These are phyloP conservation scores for Phialocephala subalpina DNA, from an alignment of 2,329 filamentous ascomycete species.

Conservation along the genomic window DNA sequence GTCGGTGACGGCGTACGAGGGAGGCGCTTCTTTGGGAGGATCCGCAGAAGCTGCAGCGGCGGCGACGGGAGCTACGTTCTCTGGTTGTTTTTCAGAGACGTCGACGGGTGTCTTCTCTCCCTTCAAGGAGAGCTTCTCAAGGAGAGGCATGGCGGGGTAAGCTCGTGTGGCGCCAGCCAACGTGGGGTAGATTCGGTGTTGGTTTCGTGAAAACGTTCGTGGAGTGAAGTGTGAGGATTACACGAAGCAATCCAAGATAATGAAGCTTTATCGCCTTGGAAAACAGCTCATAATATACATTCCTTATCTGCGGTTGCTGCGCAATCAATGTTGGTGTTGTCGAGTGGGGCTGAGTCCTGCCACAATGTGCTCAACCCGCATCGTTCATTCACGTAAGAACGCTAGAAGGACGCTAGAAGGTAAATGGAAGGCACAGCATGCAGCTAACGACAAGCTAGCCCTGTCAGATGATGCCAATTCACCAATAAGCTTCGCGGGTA, in stretches of 20 bases:
- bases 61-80: constrained; percentile 9
- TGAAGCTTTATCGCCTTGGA: background rate
- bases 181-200: background rate
- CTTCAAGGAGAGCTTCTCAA: constrained; percentile 29
- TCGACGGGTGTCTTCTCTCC: constrained; percentile 23
- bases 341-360: constrained; percentile 1
- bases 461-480: constrained; percentile 10
- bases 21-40: constrained; percentile 26
- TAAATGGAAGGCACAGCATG: constrained; percentile 17
- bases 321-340: background rate
- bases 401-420: constrained; percentile 28
- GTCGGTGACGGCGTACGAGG: constrained; percentile 32
- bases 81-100: constrained; percentile 5
- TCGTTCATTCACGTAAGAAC: constrained; percentile 8
- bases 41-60: constrained; percentile 10
- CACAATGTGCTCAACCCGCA: background rate
- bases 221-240: constrained; percentile 4
- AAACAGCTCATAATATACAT: background rate
- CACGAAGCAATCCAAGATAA: background rate
- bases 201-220: background rate
- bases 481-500: constrained; percentile 3
- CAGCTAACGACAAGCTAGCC: background rate
- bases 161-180: background rate
- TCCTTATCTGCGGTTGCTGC: background rate
- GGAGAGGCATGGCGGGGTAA: constrained; percentile 26